Evolutionary conservation across 345 rosid species (phyloP).

Genomic region (Citrus medica): DNA sequence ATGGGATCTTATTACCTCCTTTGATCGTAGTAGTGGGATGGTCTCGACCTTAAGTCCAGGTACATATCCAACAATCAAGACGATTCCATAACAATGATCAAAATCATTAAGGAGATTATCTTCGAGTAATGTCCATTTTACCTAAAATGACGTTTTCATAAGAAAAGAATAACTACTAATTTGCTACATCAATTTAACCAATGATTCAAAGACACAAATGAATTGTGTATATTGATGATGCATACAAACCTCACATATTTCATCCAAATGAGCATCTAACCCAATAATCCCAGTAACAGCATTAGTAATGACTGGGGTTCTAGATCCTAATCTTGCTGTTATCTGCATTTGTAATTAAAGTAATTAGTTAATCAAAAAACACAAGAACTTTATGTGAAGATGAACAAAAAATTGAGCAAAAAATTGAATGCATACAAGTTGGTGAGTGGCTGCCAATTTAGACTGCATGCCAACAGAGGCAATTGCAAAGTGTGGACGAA

Average conservation of each 20-base stretch:
- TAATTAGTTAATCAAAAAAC: background rate
- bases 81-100: constrained; percentile 25
- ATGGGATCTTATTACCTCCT: constrained; percentile 11
- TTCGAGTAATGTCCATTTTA: constrained; percentile 13
- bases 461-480: constrained; percentile 33
- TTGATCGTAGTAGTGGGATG: constrained; percentile 29
- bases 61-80: constrained; percentile 40
- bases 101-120: background rate
- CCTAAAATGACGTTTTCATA: constrained; percentile 4
- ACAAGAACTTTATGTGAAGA: background rate
- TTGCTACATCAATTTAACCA: background rate
- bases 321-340: constrained; percentile 15
- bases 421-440: constrained; percentile 10
- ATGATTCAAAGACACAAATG: background rate
- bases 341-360: background rate
- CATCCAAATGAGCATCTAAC: constrained; percentile 14
- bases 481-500: constrained; percentile 57
- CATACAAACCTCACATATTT: constrained; percentile 23
- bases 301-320: constrained; percentile 21
- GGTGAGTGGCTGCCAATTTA: constrained; percentile 29
- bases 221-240: background rate
- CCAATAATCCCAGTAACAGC: constrained; percentile 30
- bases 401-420: background rate
- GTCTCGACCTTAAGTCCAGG: constrained; percentile 39
- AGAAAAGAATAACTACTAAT: background rate